These are phyloP conservation scores for Triangularia verruculosa DNA, from an alignment of 2,329 filamentous ascomycete species.

Conservation along the genomic window DNA sequence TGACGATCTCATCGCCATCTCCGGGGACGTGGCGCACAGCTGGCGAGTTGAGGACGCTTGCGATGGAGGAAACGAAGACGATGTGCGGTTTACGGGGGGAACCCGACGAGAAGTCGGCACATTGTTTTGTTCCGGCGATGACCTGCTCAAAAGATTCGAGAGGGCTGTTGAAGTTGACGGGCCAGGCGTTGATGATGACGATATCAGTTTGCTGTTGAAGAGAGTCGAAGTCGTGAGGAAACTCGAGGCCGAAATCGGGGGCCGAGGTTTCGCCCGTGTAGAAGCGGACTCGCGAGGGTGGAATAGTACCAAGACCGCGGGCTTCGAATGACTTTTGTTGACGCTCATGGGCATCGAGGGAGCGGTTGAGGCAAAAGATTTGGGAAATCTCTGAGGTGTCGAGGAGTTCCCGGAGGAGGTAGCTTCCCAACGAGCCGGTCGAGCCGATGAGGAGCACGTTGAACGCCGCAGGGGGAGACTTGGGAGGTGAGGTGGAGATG, in stretches of 20 bases:
- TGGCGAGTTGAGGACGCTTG: slow-evolving; percentile 4
- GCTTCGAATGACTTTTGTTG: neutral
- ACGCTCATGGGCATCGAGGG: neutral
- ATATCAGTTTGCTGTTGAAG: neutral
- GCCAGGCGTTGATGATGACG: slow-evolving; percentile 13
- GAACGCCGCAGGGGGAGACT: neutral
- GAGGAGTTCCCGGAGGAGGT: slow-evolving; percentile 7
- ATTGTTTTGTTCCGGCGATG: slow-evolving; percentile 7
- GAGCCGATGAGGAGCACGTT: neutral
- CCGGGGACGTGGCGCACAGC: slow-evolving; percentile 1
- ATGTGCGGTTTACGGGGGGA: neutral
- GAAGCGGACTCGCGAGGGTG: neutral
- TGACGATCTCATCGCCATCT: neutral
- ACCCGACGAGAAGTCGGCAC: slow-evolving; percentile 3
- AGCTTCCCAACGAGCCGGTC: slow-evolving; percentile 11
- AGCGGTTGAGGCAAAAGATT: slow-evolving; percentile 15
- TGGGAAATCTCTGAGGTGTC: neutral
- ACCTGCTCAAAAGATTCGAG: slow-evolving; percentile 6
- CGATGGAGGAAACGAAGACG: slow-evolving; percentile 9
- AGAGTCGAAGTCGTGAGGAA: neutral
- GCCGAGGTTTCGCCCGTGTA: slow-evolving; percentile 5
- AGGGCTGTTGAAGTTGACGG: slow-evolving; percentile 10
- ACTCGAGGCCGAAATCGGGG: slow-evolving; percentile 1
- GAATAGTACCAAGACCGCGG: neutral
- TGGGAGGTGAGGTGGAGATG: neutral